These are phyloP conservation scores for Tylopilus balloui DNA, from an alignment of 768 basidiomycete species.

Conservation along the genomic window DNA sequence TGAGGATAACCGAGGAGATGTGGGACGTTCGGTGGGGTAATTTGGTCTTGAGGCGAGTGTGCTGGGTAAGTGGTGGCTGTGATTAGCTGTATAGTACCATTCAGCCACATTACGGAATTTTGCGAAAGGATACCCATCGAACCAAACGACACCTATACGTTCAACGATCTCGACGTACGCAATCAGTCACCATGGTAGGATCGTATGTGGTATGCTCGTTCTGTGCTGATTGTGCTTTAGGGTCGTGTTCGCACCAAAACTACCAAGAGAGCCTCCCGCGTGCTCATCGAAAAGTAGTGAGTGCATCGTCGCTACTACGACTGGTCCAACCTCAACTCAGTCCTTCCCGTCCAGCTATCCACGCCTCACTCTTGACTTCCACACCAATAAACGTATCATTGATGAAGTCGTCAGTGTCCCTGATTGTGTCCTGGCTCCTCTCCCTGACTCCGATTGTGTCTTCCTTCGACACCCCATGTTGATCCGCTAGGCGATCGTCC, in stretches of 20 bases:
- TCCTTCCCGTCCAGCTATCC: slow-evolving; percentile 68
- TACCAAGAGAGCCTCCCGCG: slow-evolving; percentile 97
- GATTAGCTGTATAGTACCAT: slow-evolving; percentile 22
- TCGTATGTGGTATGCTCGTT: slow-evolving; percentile 6
- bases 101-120: slow-evolving; percentile 25
- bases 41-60: no score
- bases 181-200: slow-evolving; percentile 47
- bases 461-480: background rate
- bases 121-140: slow-evolving; percentile 4
- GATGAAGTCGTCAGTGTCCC: slow-evolving; percentile 81
- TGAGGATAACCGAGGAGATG: background rate
- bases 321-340: background rate
- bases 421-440: background rate
- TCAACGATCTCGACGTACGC: slow-evolving; percentile 26
- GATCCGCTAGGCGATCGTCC: slow-evolving; percentile 78
- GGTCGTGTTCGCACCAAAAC: slow-evolving; percentile 99
- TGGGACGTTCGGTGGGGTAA: background rate
- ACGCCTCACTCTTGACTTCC: slow-evolving; percentile 97
- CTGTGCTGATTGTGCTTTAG: slow-evolving; percentile 38
- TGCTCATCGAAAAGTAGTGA: slow-evolving; percentile 99
- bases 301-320: slow-evolving; percentile 26
- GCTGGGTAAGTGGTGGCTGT: slow-evolving; percentile 24
- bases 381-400: slow-evolving; percentile 99
- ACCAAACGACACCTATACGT: background rate
- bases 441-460: background rate